phyloP scores from a whole-genome alignment of 441 rosid species.

The Corymbia citriodora region DNA sequence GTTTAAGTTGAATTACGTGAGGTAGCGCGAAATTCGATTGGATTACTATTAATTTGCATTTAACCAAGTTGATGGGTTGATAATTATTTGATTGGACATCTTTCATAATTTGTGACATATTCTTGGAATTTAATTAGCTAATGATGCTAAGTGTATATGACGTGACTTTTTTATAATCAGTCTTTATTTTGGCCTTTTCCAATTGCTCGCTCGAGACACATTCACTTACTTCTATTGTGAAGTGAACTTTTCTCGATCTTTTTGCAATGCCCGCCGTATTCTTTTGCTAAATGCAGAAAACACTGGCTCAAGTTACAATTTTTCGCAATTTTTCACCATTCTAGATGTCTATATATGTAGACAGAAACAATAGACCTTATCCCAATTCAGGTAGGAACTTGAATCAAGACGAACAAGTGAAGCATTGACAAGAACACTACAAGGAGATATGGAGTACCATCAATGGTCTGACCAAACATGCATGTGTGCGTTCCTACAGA shows the following conservation, averaged over 20 bases:
- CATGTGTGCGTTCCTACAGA: not conserved
- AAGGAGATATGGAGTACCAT: not conserved
- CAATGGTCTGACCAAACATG: not conserved
- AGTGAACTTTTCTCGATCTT: not conserved
- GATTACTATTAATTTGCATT: not conserved
- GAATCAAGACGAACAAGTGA: not conserved
- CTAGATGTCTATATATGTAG: no score
- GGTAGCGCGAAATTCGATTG: rapidly evolving
- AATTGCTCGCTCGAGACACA: not conserved
- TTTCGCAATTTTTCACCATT: no score
- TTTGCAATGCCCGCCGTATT: not conserved
- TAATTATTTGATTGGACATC: not conserved
- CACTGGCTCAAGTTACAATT: not conserved
- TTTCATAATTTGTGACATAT: not conserved
- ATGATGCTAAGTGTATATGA: not conserved
- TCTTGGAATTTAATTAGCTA: not conserved
- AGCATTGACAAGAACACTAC: not conserved
- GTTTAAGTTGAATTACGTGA: not conserved
- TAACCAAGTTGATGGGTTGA: rapidly evolving
- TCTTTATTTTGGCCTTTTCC: not conserved
- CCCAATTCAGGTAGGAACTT: not conserved
- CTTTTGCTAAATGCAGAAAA: not conserved
- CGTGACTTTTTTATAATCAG: not conserved
- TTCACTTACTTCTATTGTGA: not conserved
- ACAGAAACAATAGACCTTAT: not conserved